A percentile compares a stretch with the other conserved stretches of the same genome.
Conservation (phyloP, 78 protist genomes). For the Dictyostelium discoideum region DNA sequence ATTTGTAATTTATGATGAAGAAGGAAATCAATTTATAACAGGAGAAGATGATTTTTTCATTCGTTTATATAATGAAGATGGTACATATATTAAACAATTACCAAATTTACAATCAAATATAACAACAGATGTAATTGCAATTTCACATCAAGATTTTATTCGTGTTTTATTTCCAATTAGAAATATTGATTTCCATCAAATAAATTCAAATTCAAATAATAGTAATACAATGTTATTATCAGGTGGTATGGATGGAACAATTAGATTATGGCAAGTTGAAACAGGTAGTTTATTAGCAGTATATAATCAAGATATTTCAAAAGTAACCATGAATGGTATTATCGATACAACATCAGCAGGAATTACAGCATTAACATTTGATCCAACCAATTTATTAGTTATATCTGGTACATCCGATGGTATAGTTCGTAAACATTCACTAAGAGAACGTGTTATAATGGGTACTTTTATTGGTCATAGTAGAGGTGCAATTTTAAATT, state of each 20-base stretch:
- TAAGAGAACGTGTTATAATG: background rate
- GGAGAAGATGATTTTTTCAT: conserved; percentile 68
- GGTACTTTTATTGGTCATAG: conserved; percentile 54
- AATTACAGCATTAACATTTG: conserved; percentile 21
- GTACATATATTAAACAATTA: background rate
- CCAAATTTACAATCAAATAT: background rate
- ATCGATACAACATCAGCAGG: background rate
- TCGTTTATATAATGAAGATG: conserved; percentile 26
- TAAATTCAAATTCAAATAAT: background rate
- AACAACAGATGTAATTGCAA: background rate
- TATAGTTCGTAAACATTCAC: conserved; percentile 33
- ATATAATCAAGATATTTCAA: background rate
- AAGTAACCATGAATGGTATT: background rate
- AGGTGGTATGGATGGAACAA: conserved; percentile 50
- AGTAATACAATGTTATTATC: background rate
- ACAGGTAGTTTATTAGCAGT: conserved; percentile 24
- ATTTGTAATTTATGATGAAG: conserved; percentile 4
- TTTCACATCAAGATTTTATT: conserved; percentile 11
- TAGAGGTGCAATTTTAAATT: conserved; percentile 69
- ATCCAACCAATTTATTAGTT: background rate
- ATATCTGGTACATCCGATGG: conserved; percentile 53
- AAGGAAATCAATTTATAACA: conserved; percentile 17
- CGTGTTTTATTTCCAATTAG: background rate
- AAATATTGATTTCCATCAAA: background rate
- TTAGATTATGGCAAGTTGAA: conserved; percentile 52